phyloP scores from a whole-genome alignment of 805 yeast genomes.

The Saccharomycopsis synnaedendra region DNA sequence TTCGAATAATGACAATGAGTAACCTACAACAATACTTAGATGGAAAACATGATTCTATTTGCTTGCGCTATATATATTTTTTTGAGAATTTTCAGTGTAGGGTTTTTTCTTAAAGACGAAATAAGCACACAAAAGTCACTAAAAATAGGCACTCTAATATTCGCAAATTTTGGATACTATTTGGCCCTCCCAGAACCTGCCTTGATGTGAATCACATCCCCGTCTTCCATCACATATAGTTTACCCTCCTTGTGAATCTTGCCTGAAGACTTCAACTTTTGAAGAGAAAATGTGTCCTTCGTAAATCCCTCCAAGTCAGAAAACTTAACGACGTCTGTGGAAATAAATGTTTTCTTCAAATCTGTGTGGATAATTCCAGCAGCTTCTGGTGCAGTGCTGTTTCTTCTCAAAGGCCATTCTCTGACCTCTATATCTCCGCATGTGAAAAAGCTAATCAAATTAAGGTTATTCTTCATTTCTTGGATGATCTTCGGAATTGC shows the following conservation, averaged over 20 bases:
- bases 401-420: conserved; percentile 78
- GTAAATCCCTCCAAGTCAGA: conserved; percentile 3
- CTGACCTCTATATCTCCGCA: conserved; percentile 79
- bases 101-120: background rate
- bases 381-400: conserved; percentile 75
- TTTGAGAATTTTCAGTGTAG: background rate
- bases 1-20: background rate
- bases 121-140: too few species aligned
- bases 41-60: background rate
- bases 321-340: conserved; percentile 49
- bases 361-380: conserved; percentile 89
- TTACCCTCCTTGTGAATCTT: conserved; percentile 62
- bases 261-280: conserved; percentile 42
- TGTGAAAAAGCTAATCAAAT: conserved; percentile 74
- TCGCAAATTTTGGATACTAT: too few species aligned
- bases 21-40: background rate
- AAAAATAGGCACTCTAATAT: too few species aligned
- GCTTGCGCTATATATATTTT: background rate
- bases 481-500: conserved; percentile 53
- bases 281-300: conserved; percentile 37
- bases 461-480: conserved; percentile 55
- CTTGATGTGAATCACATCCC: conserved; percentile 68
- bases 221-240: conserved; percentile 70
- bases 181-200: conserved; percentile 50
- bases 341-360: conserved; percentile 66